These are phyloP conservation scores for Paraphaeosphaeria sporulosa DNA, from an alignment of 2,329 filamentous ascomycete species.

Conservation along the genomic window DNA sequence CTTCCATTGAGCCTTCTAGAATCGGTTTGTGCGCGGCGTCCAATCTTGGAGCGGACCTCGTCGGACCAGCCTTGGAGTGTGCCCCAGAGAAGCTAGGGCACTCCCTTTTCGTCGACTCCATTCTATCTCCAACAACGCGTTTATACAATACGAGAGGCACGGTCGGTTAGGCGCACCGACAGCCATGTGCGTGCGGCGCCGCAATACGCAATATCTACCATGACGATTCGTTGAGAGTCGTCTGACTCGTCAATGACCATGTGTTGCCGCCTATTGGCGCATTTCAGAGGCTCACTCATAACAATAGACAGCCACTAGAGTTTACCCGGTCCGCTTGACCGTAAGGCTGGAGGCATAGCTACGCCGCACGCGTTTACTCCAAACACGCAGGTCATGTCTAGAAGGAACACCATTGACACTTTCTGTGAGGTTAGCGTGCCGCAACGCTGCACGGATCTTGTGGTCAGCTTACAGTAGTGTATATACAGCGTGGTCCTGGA, in stretches of 20 bases:
- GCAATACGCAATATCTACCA: slow-evolving; percentile 10
- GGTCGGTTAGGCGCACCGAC: slow-evolving; percentile 14
- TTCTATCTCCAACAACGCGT: slow-evolving; percentile 15
- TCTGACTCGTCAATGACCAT: slow-evolving; percentile 14
- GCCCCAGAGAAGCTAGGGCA: neutral
- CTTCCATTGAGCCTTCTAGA: neutral
- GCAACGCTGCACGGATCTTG: slow-evolving; percentile 19
- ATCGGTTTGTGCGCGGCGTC: neutral
- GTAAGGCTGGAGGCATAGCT: slow-evolving; percentile 27
- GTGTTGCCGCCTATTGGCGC: slow-evolving; percentile 26
- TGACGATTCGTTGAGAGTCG: slow-evolving; percentile 19
- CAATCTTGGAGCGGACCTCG: neutral
- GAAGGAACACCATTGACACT: slow-evolving; percentile 31
- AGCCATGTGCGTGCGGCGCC: neutral
- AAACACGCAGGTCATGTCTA: slow-evolving; percentile 6
- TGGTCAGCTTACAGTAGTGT: slow-evolving; percentile 22
- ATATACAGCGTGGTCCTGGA: slow-evolving; percentile 25
- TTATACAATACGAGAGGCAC: slow-evolving; percentile 11
- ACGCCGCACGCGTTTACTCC: slow-evolving; percentile 19
- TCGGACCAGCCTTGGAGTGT: neutral
- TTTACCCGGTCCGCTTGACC: slow-evolving; percentile 44
- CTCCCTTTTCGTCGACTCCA: slow-evolving; percentile 2
- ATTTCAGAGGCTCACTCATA: slow-evolving; percentile 26
- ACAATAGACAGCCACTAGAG: slow-evolving; percentile 24
- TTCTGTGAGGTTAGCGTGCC: slow-evolving; percentile 26